Evolutionary conservation across 164 flowering plant species (phyloP).

Genomic region (Euptelea pleiosperma): DNA sequence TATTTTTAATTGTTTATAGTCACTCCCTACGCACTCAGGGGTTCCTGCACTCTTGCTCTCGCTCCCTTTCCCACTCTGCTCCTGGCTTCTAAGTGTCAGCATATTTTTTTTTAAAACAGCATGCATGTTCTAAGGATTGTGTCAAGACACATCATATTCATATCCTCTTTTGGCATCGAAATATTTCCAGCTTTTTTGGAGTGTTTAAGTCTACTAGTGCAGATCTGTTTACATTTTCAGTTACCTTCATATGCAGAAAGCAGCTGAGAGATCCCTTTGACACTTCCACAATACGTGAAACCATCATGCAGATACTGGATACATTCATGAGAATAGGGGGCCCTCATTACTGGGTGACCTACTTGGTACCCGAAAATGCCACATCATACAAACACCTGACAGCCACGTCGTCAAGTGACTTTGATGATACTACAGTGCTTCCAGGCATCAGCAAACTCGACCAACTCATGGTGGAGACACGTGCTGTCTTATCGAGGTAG

Average conservation of each 20-base stretch:
- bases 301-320: conserved; percentile 61
- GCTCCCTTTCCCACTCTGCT: no score
- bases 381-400: conserved; percentile 19
- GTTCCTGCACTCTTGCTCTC: no score
- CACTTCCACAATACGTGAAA: conserved; percentile 48
- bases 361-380: conserved; percentile 63
- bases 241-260: conserved; percentile 60
- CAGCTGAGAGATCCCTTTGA: conserved; percentile 68
- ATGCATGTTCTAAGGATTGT: no score
- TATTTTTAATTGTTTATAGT: no score
- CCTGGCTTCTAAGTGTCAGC: no score
- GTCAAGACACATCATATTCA: no score
- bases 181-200: no score
- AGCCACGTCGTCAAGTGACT: conserved; percentile 23
- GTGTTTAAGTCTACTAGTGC: no score
- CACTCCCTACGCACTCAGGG: no score
- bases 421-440: conserved; percentile 15
- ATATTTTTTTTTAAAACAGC: no score
- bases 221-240: no score
- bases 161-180: no score
- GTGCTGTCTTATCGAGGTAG: conserved; percentile 78
- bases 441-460: conserved; percentile 52
- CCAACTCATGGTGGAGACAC: conserved; percentile 74
- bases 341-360: conserved; percentile 65
- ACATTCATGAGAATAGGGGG: conserved; percentile 53